Percentiles rank a stretch among this genome's conserved stretches.
These are phyloP conservation scores for Entoloma clypeatum DNA, from an alignment of 1,284 basidiomycete genomes.

Conservation along the genomic window DNA sequence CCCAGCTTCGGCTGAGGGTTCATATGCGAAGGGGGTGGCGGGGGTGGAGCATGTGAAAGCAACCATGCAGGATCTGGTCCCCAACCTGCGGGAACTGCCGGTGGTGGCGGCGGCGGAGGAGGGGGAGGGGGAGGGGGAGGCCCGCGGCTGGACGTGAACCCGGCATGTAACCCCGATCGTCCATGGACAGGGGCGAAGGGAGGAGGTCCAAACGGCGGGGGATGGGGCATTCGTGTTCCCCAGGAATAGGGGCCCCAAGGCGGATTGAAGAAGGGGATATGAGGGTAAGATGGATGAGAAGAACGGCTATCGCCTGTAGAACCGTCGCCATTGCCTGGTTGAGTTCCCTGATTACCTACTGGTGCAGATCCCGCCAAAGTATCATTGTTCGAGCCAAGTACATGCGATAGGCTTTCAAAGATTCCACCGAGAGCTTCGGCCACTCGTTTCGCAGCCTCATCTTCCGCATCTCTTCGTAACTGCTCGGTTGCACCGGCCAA, in stretches of 20 bases:
- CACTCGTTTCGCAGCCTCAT: constrained; percentile 60
- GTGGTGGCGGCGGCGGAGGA: constrained; percentile 15
- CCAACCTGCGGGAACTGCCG: constrained; percentile 10
- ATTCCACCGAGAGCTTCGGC: constrained; percentile 61
- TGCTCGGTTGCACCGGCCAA: constrained; percentile 40
- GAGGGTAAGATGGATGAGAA: constrained; percentile 16
- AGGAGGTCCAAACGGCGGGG: constrained; percentile 11
- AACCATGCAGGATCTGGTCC: constrained; percentile 8
- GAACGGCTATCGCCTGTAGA: no score
- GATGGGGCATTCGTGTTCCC: constrained; percentile 10
- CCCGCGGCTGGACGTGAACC: constrained; percentile 7
- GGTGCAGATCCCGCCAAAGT: constrained; percentile 6
- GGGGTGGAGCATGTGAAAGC: constrained; percentile 10
- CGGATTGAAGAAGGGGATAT: constrained; percentile 11
- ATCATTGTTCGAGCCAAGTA: constrained; percentile 11
- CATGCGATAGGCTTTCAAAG: constrained; percentile 50
- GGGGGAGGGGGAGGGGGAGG: constrained; percentile 19
- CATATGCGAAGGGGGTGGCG: constrained; percentile 13
- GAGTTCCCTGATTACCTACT: not conserved
- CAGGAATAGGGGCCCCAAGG: constrained; percentile 6
- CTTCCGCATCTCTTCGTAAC: constrained; percentile 46
- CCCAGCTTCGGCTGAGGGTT: constrained; percentile 20
- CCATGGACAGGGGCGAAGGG: constrained; percentile 2
- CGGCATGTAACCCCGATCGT: not conserved
- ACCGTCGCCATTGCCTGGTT: no score